phyloP scores from a whole-genome alignment of 805 yeast species.

The Spathaspora boniae region DNA sequence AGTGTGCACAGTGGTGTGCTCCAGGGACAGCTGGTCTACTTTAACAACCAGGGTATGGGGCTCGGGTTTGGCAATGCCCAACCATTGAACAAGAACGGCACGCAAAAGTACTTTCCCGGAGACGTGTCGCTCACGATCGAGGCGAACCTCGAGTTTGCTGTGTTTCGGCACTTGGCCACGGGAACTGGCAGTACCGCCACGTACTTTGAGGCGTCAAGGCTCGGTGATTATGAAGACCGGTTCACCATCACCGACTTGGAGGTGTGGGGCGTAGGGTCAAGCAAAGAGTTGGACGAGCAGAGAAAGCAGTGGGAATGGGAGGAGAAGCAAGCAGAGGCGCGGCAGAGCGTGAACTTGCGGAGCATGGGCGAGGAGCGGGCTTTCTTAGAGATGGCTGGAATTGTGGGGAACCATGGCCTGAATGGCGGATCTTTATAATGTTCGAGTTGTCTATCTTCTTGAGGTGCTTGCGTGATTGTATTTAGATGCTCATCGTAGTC shows the following conservation, averaged over 20 bases:
- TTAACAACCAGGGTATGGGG: constrained; percentile 73
- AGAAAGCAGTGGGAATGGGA: constrained; percentile 87
- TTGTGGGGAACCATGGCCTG: constrained; percentile 40
- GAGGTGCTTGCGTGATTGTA: too few relatives aligned
- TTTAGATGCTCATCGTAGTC: too few relatives aligned
- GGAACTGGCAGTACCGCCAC: constrained; percentile 17
- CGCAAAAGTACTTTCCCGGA: constrained; percentile 57
- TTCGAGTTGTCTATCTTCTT: neutral
- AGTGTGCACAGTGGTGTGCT: constrained; percentile 28
- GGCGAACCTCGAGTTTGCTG: constrained; percentile 72
- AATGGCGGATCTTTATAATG: constrained; percentile 32
- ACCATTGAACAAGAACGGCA: constrained; percentile 49
- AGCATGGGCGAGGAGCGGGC: constrained; percentile 80
- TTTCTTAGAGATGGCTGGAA: constrained; percentile 77
- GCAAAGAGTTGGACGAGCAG: constrained; percentile 74
- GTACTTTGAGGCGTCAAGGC: constrained; percentile 29
- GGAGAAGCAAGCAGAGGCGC: constrained; percentile 73
- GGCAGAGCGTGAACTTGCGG: constrained; percentile 65
- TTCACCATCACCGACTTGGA: constrained; percentile 73
- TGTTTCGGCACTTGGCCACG: constrained; percentile 63
- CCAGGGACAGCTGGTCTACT: constrained; percentile 48
- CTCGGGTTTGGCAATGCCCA: constrained; percentile 76
- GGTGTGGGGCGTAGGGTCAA: constrained; percentile 90
- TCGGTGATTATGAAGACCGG: constrained; percentile 66
- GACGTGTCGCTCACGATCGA: constrained; percentile 79